A percentile compares a stretch with the other conserved stretches of the same genome.
These are phyloP conservation scores for Novakomyces olei DNA, from an alignment of 805 yeast species.

Conservation along the genomic window DNA sequence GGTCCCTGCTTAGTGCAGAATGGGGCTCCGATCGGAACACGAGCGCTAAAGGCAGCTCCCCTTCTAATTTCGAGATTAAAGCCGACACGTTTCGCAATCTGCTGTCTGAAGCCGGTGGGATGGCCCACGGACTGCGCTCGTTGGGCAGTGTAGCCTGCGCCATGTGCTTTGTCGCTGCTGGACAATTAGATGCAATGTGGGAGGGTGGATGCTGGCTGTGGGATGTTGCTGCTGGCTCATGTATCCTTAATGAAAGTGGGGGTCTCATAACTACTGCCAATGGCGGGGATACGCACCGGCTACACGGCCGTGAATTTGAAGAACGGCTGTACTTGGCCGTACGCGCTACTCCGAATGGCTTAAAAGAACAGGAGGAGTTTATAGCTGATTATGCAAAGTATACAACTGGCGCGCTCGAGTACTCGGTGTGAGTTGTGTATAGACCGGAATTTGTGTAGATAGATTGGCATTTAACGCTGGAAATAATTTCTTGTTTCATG, in stretches of 20 bases:
- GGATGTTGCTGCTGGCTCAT: conserved; percentile 54
- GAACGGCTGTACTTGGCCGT: neutral
- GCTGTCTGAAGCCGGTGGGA: conserved; percentile 29
- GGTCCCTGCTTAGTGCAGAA: conserved; percentile 35
- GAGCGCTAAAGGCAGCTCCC: neutral
- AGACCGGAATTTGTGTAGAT: too few species aligned
- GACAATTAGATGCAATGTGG: conserved; percentile 41
- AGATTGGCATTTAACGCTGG: too few species aligned
- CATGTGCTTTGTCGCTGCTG: conserved; percentile 34
- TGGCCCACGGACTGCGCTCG: conserved; percentile 38
- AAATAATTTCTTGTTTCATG: too few species aligned
- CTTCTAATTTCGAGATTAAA: conserved; percentile 27
- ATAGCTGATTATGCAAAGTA: neutral
- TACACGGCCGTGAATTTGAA: neutral
- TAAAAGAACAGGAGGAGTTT: neutral
- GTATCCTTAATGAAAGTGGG: conserved; percentile 36
- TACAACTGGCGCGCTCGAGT: neutral
- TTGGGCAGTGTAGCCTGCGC: conserved; percentile 48
- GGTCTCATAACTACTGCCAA: conserved; percentile 18
- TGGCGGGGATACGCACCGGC: neutral
- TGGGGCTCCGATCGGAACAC: conserved; percentile 40
- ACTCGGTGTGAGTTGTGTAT: too few species aligned
- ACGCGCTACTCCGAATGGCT: neutral
- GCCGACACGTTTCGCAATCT: conserved; percentile 26
- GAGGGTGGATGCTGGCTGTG: conserved; percentile 46